These are phyloP conservation scores for Neobulgaria alba DNA, from an alignment of 2,329 filamentous ascomycete genomes.

Conservation along the genomic window DNA sequence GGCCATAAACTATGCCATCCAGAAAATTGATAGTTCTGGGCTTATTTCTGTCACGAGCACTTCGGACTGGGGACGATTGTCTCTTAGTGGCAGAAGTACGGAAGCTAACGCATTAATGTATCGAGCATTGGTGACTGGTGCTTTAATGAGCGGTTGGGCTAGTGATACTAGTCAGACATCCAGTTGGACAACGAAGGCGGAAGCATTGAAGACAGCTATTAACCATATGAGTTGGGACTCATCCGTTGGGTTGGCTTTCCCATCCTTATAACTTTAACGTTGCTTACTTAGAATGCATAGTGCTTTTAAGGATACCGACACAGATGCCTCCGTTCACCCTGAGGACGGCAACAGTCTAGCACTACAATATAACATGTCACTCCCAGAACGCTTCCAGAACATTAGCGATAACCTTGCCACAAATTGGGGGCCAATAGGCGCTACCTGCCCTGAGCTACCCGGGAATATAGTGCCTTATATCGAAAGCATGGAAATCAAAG, in stretches of 20 bases:
- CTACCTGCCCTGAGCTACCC: constrained; percentile 46
- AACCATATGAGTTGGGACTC: constrained; percentile 19
- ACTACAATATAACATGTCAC: constrained; percentile 28
- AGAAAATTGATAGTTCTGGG: constrained; percentile 33
- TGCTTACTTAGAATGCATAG: no score
- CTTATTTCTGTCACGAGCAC: constrained; percentile 22
- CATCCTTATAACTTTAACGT: no score
- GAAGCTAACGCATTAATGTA: constrained; percentile 25
- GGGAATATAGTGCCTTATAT: constrained; percentile 52
- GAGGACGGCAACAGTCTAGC: constrained; percentile 54
- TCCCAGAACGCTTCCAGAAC: constrained; percentile 18
- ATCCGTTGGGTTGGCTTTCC: no score
- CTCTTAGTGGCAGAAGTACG: neutral
- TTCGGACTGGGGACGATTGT: constrained; percentile 19
- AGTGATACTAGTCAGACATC: constrained; percentile 19
- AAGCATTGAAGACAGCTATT: constrained; percentile 14
- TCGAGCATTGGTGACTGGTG: constrained; percentile 39
- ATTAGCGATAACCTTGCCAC: constrained; percentile 29
- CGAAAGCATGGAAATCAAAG: constrained; percentile 49
- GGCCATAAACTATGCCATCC: constrained; percentile 38
- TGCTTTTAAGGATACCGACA: constrained; percentile 32
- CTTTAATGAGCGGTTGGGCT: constrained; percentile 36
- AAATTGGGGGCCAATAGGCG: constrained; percentile 48
- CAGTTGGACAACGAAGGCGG: constrained; percentile 15
- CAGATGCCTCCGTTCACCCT: constrained; percentile 46